Percentiles rank a stretch among this genome's conserved stretches.
Evolutionary conservation across 1,284 basidiomycete genomes (phyloP).

Genomic region (Marasmius fiardii): DNA sequence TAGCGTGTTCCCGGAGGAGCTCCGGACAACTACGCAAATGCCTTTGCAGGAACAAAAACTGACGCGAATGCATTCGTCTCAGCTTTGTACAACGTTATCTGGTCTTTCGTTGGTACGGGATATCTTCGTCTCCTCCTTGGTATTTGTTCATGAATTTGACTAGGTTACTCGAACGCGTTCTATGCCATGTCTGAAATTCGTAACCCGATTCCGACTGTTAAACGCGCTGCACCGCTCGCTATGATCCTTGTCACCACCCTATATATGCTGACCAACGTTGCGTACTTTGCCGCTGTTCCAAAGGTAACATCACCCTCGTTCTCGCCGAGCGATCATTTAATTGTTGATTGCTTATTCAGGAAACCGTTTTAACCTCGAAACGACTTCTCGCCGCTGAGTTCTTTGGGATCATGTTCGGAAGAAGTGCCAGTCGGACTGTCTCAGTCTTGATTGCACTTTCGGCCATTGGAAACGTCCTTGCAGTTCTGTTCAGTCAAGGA

Average conservation of each 20-base stretch:
- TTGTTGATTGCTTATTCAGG: slow-evolving; percentile 17
- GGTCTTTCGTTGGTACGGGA: slow-evolving; percentile 27
- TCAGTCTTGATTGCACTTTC: slow-evolving; percentile 52
- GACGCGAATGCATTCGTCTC: slow-evolving; percentile 22
- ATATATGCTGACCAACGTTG: slow-evolving; percentile 36
- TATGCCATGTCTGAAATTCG: slow-evolving; percentile 35
- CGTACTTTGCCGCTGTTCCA: slow-evolving; percentile 34
- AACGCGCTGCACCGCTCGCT: slow-evolving; percentile 33
- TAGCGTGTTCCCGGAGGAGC: slow-evolving; percentile 12
- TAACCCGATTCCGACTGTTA: slow-evolving; percentile 32
- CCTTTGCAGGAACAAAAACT: slow-evolving; percentile 31
- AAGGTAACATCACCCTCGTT: slow-evolving; percentile 22
- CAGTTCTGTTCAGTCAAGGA: slow-evolving; percentile 37
- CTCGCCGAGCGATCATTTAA: too few relatives aligned
- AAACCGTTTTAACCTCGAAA: slow-evolving; percentile 25
- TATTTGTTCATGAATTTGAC: too few relatives aligned
- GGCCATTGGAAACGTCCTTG: slow-evolving; percentile 51
- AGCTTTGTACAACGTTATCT: slow-evolving; percentile 32
- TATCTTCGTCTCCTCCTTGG: too few relatives aligned
- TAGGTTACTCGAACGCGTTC: slow-evolving; percentile 32
- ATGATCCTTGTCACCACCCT: slow-evolving; percentile 28
- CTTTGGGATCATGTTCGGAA: slow-evolving; percentile 45
- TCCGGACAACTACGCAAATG: slow-evolving; percentile 29
- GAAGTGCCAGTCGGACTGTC: slow-evolving; percentile 40
- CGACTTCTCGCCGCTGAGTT: slow-evolving; percentile 26